Base-by-base conservation (phyloP, 2,329 filamentous ascomycete species). In the Epichloe uncinata region DNA sequence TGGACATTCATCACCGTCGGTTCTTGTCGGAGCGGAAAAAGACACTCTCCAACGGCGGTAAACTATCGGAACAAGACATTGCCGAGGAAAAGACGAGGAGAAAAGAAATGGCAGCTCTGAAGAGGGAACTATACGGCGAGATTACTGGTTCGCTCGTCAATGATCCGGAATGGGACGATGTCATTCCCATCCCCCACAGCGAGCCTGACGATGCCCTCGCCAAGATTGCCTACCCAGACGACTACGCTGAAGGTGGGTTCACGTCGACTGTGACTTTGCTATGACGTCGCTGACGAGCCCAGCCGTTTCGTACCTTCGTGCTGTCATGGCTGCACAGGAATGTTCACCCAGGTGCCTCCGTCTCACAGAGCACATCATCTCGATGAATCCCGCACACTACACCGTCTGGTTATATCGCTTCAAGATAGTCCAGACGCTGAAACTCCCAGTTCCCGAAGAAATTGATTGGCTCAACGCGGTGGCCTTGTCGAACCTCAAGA, bases 371-470 rank as follows among this genome's bases (percentile, higher is more conserved):
- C 82, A 91, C 66, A 82, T 98, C 62, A 97, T 98, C 63, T 73
- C 75, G 53, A 82, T 96, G 77, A 98, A 98, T 67, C 87, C 93
- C 15, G 90, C 93, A 1, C 93, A 98, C 71, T 98, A 98, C 71
- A 98, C 93, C 15, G 91, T 97, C 54, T 98, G 93, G 93, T 80
- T 97, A 20, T 98, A 95, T 73, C 85, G 93, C 54, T 88, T 90
- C 57, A 81, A 84, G 61, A 85, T 84, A 48, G 69, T 97, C 45
- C 77, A 84, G 55, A 74, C 79, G 3, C 73, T 95, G 26, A 66
- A 77, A 45, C 74, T 83, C 45, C 71, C 82, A 49, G 71, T 93
- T 42, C 68, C 73, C 2, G 75, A 83, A 52, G 93, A 98, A 66
- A 74, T 96, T 44, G 70, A 73, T 42, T 98, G 91, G 89, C 74